These are phyloP conservation scores for Adansonia rubrostipa DNA, from an alignment of 441 rosid species.

Conservation along the genomic window DNA sequence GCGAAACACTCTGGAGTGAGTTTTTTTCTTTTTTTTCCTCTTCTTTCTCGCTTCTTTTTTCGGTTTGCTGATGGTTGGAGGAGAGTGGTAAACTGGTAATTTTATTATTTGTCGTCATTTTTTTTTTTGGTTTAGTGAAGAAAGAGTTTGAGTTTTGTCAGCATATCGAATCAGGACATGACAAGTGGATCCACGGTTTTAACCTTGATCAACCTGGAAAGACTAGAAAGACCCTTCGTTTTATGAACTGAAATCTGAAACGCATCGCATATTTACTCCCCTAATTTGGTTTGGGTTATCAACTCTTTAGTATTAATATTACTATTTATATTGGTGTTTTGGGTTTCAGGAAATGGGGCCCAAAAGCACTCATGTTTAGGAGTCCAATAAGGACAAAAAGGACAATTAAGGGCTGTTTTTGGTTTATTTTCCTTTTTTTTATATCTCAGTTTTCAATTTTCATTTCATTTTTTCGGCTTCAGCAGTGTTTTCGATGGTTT, in stretches of 20 bases:
- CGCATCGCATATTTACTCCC: not conserved
- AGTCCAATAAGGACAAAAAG: no score
- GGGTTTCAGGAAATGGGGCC: not conserved
- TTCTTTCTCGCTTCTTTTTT: not conserved
- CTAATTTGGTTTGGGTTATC: not conserved
- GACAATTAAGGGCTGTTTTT: no score
- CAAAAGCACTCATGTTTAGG: not conserved
- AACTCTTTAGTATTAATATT: not conserved
- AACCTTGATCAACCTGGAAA: no score
- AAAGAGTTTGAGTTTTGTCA: not conserved
- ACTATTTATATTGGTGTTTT: not conserved
- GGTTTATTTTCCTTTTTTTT: no score
- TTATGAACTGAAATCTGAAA: not conserved
- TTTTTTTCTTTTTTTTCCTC: no score
- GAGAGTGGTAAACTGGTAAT: slow-evolving; percentile 5
- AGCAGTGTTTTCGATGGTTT: no score
- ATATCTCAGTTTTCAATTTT: no score
- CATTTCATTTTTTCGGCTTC: no score
- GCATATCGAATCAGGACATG: not conserved
- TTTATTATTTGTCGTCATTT: not conserved
- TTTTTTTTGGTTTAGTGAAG: not conserved
- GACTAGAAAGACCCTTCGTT: not conserved
- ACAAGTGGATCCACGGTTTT: not conserved
- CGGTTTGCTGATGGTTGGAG: not conserved
- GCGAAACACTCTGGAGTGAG: slow-evolving; percentile 8